phyloP scores from a whole-genome alignment of 768 basidiomycete genomes.

The Lactarius pseudohatsudake region DNA sequence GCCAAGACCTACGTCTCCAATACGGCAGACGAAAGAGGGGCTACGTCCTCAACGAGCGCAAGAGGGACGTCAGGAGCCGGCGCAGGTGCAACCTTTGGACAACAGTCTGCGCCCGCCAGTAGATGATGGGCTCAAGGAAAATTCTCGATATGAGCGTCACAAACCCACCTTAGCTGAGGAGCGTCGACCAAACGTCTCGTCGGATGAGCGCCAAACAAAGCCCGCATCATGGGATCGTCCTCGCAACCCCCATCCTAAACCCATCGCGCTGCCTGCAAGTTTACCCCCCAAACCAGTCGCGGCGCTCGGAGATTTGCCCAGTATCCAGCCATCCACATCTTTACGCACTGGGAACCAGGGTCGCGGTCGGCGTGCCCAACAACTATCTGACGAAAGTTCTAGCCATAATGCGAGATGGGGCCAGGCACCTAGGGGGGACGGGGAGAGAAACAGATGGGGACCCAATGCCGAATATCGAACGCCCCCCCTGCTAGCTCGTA shows the following conservation, averaged over 20 bases:
- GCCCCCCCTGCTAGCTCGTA: constrained; percentile 25
- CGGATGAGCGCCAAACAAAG: constrained; percentile 6
- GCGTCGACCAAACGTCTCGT: not conserved
- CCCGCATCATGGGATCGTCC: constrained; percentile 25
- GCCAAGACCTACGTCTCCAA: constrained; percentile 7
- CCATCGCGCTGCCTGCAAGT: constrained; percentile 20
- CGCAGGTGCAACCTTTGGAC: not conserved
- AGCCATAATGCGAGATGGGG: constrained; percentile 7
- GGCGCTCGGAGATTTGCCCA: constrained; percentile 18
- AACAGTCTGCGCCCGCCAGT: not conserved
- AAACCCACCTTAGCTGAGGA: not conserved
- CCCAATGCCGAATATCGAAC: constrained; percentile 9
- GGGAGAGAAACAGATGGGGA: constrained; percentile 18
- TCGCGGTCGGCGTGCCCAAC: constrained; percentile 19
- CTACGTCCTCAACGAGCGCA: not conserved
- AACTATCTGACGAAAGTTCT: constrained; percentile 6
- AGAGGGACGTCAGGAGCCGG: constrained; percentile 10
- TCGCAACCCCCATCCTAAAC: constrained; percentile 10
- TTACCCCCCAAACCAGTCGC: constrained; percentile 24
- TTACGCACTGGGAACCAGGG: constrained; percentile 11
- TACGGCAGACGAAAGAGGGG: not conserved
- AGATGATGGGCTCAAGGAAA: constrained; percentile 13
- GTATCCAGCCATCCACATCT: constrained; percentile 9
- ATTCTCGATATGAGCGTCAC: constrained; percentile 3
- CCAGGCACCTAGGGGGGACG: not conserved